Base-by-base conservation (phyloP, 805 yeast genomes). In the Candida parachauliodes region DNA sequence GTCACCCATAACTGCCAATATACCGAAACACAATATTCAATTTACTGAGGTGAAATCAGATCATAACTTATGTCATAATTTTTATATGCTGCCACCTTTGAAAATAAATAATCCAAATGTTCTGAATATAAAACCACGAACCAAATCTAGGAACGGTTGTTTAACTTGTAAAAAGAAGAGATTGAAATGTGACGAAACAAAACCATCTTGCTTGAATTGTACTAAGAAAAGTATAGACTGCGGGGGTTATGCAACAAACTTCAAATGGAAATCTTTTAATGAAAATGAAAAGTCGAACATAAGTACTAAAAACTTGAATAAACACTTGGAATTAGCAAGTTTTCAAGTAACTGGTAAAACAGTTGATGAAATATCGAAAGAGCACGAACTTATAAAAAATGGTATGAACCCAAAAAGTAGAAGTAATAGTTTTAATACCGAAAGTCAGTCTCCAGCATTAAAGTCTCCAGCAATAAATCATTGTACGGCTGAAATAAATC, bases 211-310 rank as follows among this genome's bases (percentile, higher is more conserved):
- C 21, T 18, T 40, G 8, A 32, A 51, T 16, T 57, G 62, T 35
- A 35, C 12, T 22, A 70, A 68, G 43, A 71, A 70, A 50, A 72
- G 68, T 23, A 65, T 79, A n/a, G 65, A 60, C 11, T 81, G 87
- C 54, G 87, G 84, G 4, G 88, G 87, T 1, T 81, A 81, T 48
- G 75, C 79, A 4, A 76, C 75, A 17, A 68, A 70, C 31, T 80
- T 76, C 61, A 77, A 78, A 50, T 81, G 88, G 88, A 68, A 76
- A 44, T 63, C 76, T 3, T 81, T 79, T 40, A 56, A 59, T 42
- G 68, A 57, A 12, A 40, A 8, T 18, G 37, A 36, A 16, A 29
- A 17, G n/a, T 16, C 27, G 10, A 23, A 15, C 4, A 10, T 23
- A 8, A 19, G 16, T 15, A 33, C 25, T 18, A 15, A 17, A 25